These are phyloP conservation scores for Pythium volutum DNA, from an alignment of 352 stramenopile genomes.

Conservation along the genomic window DNA sequence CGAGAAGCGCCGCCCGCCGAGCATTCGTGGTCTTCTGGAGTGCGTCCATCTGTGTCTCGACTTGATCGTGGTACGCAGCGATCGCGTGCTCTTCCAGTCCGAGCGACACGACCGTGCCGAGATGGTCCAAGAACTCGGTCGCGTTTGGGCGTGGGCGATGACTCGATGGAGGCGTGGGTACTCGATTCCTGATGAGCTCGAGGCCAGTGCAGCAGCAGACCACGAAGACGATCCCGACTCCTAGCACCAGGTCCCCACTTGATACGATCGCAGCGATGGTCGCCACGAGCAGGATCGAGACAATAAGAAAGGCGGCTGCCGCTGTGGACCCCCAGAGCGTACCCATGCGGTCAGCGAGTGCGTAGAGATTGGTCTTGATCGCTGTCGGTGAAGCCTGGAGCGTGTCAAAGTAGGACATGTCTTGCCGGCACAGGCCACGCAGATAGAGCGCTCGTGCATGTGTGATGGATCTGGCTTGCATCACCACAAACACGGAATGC, in stretches of 20 bases:
- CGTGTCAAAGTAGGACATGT: neutral
- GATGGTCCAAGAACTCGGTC: too few relatives aligned
- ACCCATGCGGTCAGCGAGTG: neutral
- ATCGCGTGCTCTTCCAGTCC: neutral
- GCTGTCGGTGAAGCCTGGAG: neutral
- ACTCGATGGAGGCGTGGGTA: too few relatives aligned
- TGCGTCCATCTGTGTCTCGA: neutral
- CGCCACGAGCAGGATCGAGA: too few relatives aligned
- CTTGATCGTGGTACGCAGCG: neutral
- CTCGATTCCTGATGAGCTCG: too few relatives aligned
- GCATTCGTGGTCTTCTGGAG: neutral
- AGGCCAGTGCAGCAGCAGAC: too few relatives aligned
- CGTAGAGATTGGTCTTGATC: neutral
- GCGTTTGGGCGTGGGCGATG: too few relatives aligned
- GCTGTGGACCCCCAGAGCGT: neutral
- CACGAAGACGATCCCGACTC: too few relatives aligned
- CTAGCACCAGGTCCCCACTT: too few relatives aligned
- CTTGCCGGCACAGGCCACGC: neutral
- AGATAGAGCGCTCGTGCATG: neutral
- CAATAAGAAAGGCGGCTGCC: neutral
- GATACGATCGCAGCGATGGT: too few relatives aligned
- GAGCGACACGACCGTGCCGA: neutral
- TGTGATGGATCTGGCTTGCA: neutral
- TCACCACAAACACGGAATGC: neutral
- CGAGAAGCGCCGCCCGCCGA: neutral